These are phyloP conservation scores for Gentiana dahurica DNA, from an alignment of 257 asterid genomes.

Conservation along the genomic window DNA sequence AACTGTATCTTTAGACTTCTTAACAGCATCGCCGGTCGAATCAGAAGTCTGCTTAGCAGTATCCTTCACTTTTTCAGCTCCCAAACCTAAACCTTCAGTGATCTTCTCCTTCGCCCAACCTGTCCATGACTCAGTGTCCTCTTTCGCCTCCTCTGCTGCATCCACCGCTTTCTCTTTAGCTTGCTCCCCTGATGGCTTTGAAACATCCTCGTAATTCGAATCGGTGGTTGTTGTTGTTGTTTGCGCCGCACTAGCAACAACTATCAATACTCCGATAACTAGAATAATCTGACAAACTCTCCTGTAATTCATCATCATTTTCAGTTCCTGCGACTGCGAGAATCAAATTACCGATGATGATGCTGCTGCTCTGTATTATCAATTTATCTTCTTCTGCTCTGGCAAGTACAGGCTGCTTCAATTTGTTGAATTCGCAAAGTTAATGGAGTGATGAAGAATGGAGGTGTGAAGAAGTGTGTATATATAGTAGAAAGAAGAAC, in stretches of 20 bases:
- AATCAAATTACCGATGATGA: too few species aligned
- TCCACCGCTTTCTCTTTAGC: constrained; percentile 10
- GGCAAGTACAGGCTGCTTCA: too few species aligned
- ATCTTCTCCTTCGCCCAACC: constrained; percentile 59
- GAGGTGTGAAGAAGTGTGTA: too few species aligned
- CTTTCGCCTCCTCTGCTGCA: constrained; percentile 13
- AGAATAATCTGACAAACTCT: neutral
- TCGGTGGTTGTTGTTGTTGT: too few species aligned
- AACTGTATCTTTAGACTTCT: constrained; percentile 19
- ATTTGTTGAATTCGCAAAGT: too few species aligned
- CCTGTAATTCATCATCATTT: neutral
- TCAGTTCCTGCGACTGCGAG: too few species aligned
- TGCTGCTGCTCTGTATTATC: too few species aligned
- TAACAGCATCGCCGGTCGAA: constrained; percentile 24
- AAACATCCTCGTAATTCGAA: too few species aligned
- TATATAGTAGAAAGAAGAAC: too few species aligned
- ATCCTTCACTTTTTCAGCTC: constrained; percentile 13
- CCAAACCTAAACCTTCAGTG: constrained; percentile 25
- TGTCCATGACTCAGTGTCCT: constrained; percentile 38
- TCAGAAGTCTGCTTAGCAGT: constrained; percentile 15
- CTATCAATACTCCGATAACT: neutral
- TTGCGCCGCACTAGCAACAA: neutral
- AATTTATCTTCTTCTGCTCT: too few species aligned
- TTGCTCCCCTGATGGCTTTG: constrained; percentile 1
- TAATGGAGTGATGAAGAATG: too few species aligned